Evolutionary conservation across 106 monocot genomes (phyloP), one percentile per base, ranked within the genome.

Genomic region (Alisma plantagoaquatica): DNA sequence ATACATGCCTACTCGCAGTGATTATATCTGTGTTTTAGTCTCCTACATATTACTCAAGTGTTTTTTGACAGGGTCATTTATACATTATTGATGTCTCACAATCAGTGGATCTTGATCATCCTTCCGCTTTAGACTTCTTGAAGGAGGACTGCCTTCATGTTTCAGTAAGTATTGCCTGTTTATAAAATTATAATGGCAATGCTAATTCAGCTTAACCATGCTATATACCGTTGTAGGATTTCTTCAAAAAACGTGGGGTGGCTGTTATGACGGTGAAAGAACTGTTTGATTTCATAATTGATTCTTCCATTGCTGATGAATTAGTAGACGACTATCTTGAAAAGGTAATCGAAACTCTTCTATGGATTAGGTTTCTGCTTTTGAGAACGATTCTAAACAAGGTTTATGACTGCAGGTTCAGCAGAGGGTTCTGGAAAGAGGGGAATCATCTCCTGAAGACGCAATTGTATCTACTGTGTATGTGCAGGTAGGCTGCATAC

Each of bases 51-150:
- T 2, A 28, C 2, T 17, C 23, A 24, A 64, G 15, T 1, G 15
- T 41, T 18, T n/a, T 59, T 61, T 48, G 76, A 20, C 69, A 98
- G 96, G 96, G 89, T 20, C 96, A 89, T 64, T 65, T 98, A 43
- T 79, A 85, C 65, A 79, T 98, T 19, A 89, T 98, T 74, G 96
- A 98, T 72, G 96, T 98, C 31, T 98, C 94, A 24, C 94, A 96
- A 51, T 81, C 94, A 23, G 94, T 96, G 19, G 89, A 98, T 33
- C 78, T 98, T 26, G 96, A 98, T 68, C 96, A 98, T 45, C 96
- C 88, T 62, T 71, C 64, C 70, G 84, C 96, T 3, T 65, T 98
- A 45, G 81, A 98, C 22, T 89, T 98, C 41, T 50, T 98, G 20
- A 68, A 54, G 41, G 96, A 98, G 72, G 96, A 98, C 67, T 98